Conservation (phyloP, 2,329 filamentous ascomycete genomes). For the Apiospora saccharicola region DNA sequence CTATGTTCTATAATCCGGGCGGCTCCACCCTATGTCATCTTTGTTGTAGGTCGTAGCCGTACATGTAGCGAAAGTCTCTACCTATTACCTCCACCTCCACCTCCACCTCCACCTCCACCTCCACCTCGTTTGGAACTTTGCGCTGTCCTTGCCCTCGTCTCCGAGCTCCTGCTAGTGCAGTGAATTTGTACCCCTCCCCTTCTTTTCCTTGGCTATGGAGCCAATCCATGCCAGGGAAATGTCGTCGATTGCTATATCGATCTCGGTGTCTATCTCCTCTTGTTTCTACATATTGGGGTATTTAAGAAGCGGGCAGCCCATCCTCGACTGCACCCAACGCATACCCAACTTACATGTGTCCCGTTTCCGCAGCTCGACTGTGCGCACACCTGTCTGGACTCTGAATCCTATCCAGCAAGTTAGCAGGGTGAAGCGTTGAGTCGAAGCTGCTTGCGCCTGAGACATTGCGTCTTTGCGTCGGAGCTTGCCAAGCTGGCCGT, state of each 20-base stretch:
- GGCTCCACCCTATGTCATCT: slow-evolving; percentile 5
- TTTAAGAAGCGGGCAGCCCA: not conserved
- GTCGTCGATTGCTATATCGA: not conserved
- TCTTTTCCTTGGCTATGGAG: not conserved
- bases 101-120: not conserved
- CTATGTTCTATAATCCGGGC: not conserved
- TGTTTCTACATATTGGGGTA: not conserved
- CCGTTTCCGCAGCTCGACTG: not conserved
- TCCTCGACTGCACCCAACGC: not conserved
- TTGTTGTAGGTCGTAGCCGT: not conserved
- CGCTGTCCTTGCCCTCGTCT: not conserved
- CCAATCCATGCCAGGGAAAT: not conserved
- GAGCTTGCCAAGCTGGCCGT: slow-evolving; percentile 11
- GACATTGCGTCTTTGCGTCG: not conserved
- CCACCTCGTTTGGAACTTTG: slow-evolving; percentile 12
- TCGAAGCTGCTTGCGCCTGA: not conserved
- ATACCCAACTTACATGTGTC: not conserved
- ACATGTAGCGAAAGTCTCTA: not conserved
- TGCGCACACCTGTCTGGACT: not conserved
- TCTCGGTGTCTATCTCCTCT: not conserved
- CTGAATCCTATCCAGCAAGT: not conserved
- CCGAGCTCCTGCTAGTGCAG: not conserved
- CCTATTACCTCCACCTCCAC: not conserved
- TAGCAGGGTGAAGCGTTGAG: not conserved
- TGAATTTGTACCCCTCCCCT: slow-evolving; percentile 1